Evolutionary conservation across 345 rosid species (phyloP).

Genomic region (Lumnitzera littorea): DNA sequence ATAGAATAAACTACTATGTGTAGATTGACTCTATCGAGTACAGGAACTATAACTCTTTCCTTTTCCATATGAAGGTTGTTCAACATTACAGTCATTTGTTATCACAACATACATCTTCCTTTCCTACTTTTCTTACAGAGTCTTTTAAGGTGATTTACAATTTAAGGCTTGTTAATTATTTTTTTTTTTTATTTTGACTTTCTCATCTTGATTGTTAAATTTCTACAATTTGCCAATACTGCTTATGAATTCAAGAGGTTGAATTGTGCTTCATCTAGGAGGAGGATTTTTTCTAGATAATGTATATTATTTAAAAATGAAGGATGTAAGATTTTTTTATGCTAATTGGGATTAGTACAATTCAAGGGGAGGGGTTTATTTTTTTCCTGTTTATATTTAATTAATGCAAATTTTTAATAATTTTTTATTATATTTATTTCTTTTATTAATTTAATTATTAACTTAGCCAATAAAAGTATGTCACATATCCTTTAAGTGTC

Average conservation of each 20-base stretch:
- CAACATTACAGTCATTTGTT: conserved; percentile 48
- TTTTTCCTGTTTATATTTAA: no score
- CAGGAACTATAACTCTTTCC: not conserved
- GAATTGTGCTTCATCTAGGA: conserved; percentile 39
- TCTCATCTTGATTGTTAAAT: not conserved
- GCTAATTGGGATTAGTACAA: conserved; percentile 62
- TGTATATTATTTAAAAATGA: conserved; percentile 90
- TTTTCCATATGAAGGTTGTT: conserved; percentile 53
- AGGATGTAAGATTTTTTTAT: conserved; percentile 88
- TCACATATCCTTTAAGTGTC: no score
- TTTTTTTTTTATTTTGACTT: not conserved
- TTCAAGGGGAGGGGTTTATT: no score
- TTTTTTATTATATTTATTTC: no score
- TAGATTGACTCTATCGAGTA: not conserved
- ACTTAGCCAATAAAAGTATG: no score
- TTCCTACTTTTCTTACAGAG: conserved; percentile 79
- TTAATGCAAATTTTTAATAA: no score
- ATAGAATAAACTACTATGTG: not conserved
- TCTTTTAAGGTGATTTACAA: conserved; percentile 62
- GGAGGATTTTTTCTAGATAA: conserved; percentile 77
- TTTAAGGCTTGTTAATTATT: no score
- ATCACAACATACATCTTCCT: conserved; percentile 79
- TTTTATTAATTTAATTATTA: no score
- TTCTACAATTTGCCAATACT: conserved; percentile 4
- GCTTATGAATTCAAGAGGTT: conserved; percentile 1